A percentile compares a stretch with the other conserved stretches of the same genome.
These are phyloP conservation scores for Discostella stelligeroides DNA, from an alignment of 108 stramenopile genomes.

Conservation along the genomic window DNA sequence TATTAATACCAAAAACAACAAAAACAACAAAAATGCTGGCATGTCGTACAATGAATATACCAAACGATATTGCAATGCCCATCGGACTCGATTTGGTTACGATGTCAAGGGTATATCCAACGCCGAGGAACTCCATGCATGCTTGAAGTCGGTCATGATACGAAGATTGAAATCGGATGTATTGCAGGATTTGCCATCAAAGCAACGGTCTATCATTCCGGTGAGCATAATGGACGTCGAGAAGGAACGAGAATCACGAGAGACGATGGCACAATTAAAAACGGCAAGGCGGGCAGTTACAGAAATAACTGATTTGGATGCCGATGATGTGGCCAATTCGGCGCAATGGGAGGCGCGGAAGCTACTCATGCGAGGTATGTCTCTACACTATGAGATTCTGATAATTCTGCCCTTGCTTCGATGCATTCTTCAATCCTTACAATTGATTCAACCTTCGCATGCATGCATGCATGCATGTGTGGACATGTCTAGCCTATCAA, in stretches of 20 bases:
- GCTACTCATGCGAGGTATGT: slow-evolving; percentile 68
- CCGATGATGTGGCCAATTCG: slow-evolving; percentile 52
- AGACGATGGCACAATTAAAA: slow-evolving; percentile 47
- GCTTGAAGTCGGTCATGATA: slow-evolving; percentile 80
- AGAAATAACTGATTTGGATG: slow-evolving; percentile 44
- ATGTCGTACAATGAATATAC: slow-evolving; percentile 68
- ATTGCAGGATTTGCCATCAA: slow-evolving; percentile 82
- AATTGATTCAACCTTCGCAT: neutral
- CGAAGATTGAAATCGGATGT: slow-evolving; percentile 88
- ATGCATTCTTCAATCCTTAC: neutral
- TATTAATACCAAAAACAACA: no score
- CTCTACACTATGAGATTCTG: no score
- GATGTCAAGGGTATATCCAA: slow-evolving; percentile 72
- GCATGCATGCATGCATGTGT: no score
- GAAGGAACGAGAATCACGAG: slow-evolving; percentile 41
- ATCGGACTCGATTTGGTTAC: slow-evolving; percentile 67
- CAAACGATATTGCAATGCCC: slow-evolving; percentile 79
- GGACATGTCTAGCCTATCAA: slow-evolving; percentile 70
- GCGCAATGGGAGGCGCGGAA: slow-evolving; percentile 62
- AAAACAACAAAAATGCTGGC: no score
- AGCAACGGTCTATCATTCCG: slow-evolving; percentile 77
- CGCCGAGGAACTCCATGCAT: slow-evolving; percentile 77
- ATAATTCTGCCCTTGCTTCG: no score
- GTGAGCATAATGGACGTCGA: slow-evolving; percentile 47
- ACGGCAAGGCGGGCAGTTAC: slow-evolving; percentile 46